Evolutionary conservation across 2,329 filamentous ascomycete species (phyloP), one percentile per base, ranked within the genome.

Genomic region (Fusarium armeniacum): DNA sequence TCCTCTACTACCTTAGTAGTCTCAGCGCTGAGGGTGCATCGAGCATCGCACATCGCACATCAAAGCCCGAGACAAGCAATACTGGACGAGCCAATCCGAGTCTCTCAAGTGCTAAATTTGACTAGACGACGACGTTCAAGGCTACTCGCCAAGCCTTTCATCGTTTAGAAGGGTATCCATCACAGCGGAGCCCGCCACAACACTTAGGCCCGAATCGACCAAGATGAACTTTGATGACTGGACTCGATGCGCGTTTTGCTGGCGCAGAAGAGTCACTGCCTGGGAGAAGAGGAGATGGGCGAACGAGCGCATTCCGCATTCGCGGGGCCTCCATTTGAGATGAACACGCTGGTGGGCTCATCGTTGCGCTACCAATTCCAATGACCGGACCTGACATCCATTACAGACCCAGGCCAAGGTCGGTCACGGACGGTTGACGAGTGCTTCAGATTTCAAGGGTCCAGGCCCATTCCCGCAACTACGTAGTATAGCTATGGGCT

Each of bases 131-230:
- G 49, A 55, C 46, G 26, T 49, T 41, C 56, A 66, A 44, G 54
- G 16, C 54, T 49, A 65, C 58, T 65, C 53, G 67, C 67, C 57
- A 70, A 70, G 67, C 44, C 45, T 24, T 50, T 41, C 54, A 53
- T 70, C 45, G 62, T 64, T 47, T 63, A 38, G 67, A 68, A 58
- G 41, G 50, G 53, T 50, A 63, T 38, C 65, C 59, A 67, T 69
- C 55, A 43, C 56, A 63, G 67, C 67, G 66, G 67, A 70, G 51
- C 45, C 58, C 67, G 62, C 67, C 67, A 68, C 63, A 65, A 33
- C 43, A 53, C 54, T 70, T 70, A 70, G 67, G 67, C 67, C 67
- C 67, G 67, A 70, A 70, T 70, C 43, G 46, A 62, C 52, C 52
- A 53, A 58, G 66, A 69, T 66, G 56, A 60, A 45, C 58, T 45